phyloP scores from a whole-genome alignment of 352 stramenopile genomes.

The Peronospora tabacina region DNA sequence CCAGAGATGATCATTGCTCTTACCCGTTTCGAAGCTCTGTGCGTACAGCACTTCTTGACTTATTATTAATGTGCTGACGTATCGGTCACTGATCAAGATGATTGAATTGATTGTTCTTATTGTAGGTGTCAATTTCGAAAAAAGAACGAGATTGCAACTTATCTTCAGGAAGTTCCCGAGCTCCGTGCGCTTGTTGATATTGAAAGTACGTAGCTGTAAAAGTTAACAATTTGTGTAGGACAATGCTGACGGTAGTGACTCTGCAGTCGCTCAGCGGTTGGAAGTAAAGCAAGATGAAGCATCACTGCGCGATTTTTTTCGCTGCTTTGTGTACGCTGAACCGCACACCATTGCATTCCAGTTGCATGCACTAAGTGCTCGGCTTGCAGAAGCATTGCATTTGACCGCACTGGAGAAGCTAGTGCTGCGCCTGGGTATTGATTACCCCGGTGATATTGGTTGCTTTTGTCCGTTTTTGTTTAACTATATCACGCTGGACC shows the following conservation, averaged over 20 bases:
- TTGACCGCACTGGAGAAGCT: slow-evolving; percentile 55
- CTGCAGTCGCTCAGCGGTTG: slow-evolving; percentile 34
- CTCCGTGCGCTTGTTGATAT: slow-evolving; percentile 65
- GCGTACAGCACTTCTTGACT: slow-evolving; percentile 15
- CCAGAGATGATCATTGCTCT: slow-evolving; percentile 99
- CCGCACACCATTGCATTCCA: slow-evolving; percentile 55
- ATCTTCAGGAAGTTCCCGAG: slow-evolving; percentile 87
- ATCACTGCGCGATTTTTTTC: slow-evolving; percentile 64
- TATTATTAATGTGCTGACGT: neutral
- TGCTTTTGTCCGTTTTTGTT: slow-evolving; percentile 96
- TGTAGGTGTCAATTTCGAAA: slow-evolving; percentile 87
- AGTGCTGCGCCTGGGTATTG: slow-evolving; percentile 87
- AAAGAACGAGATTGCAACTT: slow-evolving; percentile 87
- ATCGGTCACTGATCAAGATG: slow-evolving; percentile 6
- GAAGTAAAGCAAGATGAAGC: slow-evolving; percentile 29
- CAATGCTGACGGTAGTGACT: neutral
- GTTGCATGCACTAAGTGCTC: slow-evolving; percentile 65
- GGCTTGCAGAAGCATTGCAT: slow-evolving; percentile 39
- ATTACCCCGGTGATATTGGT: slow-evolving; percentile 96
- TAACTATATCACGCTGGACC: slow-evolving; percentile 95
- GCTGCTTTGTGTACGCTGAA: slow-evolving; percentile 73
- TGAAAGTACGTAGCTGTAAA: slow-evolving; percentile 22
- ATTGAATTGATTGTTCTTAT: neutral
- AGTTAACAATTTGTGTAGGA: neutral
- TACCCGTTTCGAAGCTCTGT: slow-evolving; percentile 93